Evolutionary conservation across 805 yeast species (phyloP), one percentile per base, ranked within the genome.

Genomic region (Myxozyma neotropica): DNA sequence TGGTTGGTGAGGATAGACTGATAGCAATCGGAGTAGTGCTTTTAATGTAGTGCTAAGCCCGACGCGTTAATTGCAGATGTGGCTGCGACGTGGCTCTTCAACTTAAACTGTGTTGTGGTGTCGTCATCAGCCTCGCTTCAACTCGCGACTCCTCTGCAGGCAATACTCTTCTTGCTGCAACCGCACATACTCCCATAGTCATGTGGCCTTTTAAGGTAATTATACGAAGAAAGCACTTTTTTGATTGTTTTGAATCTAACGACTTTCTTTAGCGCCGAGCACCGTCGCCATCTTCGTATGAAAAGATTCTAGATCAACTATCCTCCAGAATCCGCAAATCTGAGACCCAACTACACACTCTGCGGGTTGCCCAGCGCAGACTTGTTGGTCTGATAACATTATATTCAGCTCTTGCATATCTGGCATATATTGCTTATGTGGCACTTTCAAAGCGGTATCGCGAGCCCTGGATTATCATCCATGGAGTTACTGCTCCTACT

Each of bases 251-350:
- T 33, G 38, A 3, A n/a, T 15, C 10, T 42, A 35, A 42, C 49
- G 15, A 35, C 17, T 19, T 15, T 7, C 17, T 33, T n/a, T 17
- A 46, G 56, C 45, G 29, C 15, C 24, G 61, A 19, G 17, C 68
- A 21, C 54, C 55, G 21, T 54, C 66, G 52, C 60, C 68, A 17
- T 36, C 68, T 27, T 50, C 67, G 27, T 75, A 70, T 63, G 78
- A 76, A 59, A 67, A 69, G 59, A 73, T 70, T 48, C 70, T 76
- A 31, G 70, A 71, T 44, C 47, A 55, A 17, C 65, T 75, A 15
- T 64, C 74, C 6, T 47, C 67, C 15, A 59, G 70, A 58, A 71
- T 75, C 38, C 58, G 62, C 3, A 43, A 52, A n/a, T 63, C 69
- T 39, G 70, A 65, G 33, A 27, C 56, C 23, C 43, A 67, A 21